A percentile compares a stretch with the other conserved stretches of the same genome.
These are phyloP conservation scores for Collybia nuda DNA, from an alignment of 768 basidiomycete genomes.

Conservation along the genomic window DNA sequence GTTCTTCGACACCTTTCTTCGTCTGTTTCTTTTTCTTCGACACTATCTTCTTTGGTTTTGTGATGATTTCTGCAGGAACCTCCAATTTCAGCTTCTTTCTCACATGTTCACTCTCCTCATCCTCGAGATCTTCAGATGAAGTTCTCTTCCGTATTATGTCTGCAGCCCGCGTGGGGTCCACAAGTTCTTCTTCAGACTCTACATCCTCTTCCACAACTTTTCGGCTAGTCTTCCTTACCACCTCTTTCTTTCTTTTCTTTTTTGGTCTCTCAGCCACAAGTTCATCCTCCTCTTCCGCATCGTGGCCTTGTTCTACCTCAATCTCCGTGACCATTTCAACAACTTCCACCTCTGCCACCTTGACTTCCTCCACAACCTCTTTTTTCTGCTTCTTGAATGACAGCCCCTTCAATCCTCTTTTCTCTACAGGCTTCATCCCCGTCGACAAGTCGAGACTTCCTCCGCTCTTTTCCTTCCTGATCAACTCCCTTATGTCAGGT, in stretches of 20 bases:
- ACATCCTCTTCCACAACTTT: conserved; percentile 43
- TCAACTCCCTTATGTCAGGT: conserved; percentile 49
- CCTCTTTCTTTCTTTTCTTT: conserved; percentile 60
- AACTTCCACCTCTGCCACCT: conserved; percentile 39
- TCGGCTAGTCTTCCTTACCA: conserved; percentile 27
- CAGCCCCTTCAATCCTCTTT: conserved; percentile 43
- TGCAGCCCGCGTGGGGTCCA: conserved; percentile 26
- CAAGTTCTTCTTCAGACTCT: conserved; percentile 64
- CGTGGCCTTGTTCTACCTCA: conserved; percentile 25
- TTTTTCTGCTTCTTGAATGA: conserved; percentile 48
- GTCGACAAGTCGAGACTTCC: conserved; percentile 19
- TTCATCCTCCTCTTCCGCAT: conserved; percentile 36
- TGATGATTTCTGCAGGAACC: conserved; percentile 19
- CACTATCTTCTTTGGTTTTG: conserved; percentile 32
- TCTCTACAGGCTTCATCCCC: conserved; percentile 26
- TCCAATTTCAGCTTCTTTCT: conserved; percentile 44
- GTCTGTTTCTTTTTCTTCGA: conserved; percentile 45
- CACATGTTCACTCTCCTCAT: conserved; percentile 35
- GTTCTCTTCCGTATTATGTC: conserved; percentile 42
- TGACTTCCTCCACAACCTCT: conserved; percentile 40
- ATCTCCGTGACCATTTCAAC: conserved; percentile 32
- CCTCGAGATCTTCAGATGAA: conserved; percentile 38
- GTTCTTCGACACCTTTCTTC: conserved; percentile 24
- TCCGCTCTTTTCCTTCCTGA: conserved; percentile 51
- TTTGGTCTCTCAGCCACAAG: conserved; percentile 43